Conservation (phyloP, 352 stramenopile genomes). For the Stramenopiles sp. region DNA sequence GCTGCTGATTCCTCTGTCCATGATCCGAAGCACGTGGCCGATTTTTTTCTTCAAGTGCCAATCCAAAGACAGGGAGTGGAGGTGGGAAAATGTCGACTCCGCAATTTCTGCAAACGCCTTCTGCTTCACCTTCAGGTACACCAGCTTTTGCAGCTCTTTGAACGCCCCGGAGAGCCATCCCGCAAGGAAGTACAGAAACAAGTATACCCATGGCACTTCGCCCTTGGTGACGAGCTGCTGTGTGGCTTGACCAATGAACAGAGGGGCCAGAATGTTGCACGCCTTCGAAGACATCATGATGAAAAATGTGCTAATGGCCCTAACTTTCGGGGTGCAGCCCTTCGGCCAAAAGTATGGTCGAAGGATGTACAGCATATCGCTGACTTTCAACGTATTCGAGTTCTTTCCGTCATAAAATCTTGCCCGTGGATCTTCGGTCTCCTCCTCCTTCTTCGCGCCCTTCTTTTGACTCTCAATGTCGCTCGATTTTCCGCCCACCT, state of each 20-base stretch:
- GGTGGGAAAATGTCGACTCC: conserved; percentile 81
- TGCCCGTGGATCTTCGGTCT: too few species aligned
- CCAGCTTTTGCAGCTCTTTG: conserved; percentile 80
- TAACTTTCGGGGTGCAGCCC: conserved; percentile 31
- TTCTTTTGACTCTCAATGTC: too few species aligned
- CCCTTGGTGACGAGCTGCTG: conserved; percentile 55
- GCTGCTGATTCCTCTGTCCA: conserved; percentile 66
- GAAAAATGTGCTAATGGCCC: conserved; percentile 63
- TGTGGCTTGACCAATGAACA: conserved; percentile 75
- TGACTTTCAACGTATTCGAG: too few species aligned
- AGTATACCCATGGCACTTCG: conserved; percentile 23
- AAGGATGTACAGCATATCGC: conserved; percentile 55
- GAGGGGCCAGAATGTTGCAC: conserved; percentile 62
- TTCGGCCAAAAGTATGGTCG: conserved; percentile 59
- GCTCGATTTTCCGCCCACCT: too few species aligned
- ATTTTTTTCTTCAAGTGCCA: conserved; percentile 95
- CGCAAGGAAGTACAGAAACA: conserved; percentile 40
- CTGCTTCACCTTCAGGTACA: conserved; percentile 85
- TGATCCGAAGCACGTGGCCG: conserved; percentile 78
- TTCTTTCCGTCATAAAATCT: too few species aligned
- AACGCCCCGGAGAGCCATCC: conserved; percentile 41
- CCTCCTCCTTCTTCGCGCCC: too few species aligned
- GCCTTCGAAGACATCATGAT: conserved; percentile 64
- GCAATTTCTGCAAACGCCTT: conserved; percentile 89
- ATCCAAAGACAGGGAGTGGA: conserved; percentile 84